Conservation (phyloP, 768 basidiomycete genomes). For the Trametes coccinea region DNA sequence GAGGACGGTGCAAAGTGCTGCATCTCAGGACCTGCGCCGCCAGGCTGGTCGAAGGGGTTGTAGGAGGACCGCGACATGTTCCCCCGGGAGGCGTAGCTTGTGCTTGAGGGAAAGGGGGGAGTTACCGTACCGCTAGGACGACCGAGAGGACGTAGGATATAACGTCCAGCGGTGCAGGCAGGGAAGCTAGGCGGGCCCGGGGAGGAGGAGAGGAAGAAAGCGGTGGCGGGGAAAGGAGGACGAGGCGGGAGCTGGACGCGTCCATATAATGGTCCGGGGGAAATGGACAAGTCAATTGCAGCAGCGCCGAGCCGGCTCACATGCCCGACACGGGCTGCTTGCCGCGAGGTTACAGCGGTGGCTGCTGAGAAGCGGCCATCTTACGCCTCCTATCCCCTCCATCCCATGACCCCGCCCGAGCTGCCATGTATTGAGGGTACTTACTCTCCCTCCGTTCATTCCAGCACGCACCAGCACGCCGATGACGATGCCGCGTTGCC, state of each 20-base stretch:
- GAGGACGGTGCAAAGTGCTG: not conserved
- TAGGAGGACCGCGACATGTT: slow-evolving; percentile 13
- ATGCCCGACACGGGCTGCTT: slow-evolving; percentile 30
- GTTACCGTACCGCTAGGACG: not conserved
- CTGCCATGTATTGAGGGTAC: too few species aligned
- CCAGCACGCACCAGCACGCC: not conserved
- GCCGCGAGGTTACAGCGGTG: not conserved
- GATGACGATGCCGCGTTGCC: not conserved
- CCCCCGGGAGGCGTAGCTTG: not conserved
- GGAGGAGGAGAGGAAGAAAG: slow-evolving; percentile 7
- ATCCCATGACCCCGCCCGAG: slow-evolving; percentile 12
- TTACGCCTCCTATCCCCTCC: not conserved
- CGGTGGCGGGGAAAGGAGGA: slow-evolving; percentile 1
- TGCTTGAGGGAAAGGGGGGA: not conserved
- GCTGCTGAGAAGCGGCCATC: slow-evolving; percentile 3
- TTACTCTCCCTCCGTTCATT: too few species aligned
- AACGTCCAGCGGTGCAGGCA: not conserved
- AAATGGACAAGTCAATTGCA: slow-evolving; percentile 45
- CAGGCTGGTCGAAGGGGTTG: slow-evolving; percentile 16
- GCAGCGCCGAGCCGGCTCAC: slow-evolving; percentile 72
- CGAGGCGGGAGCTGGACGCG: slow-evolving; percentile 36
- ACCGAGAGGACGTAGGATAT: not conserved
- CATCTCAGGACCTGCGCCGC: not conserved
- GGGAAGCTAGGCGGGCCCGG: slow-evolving; percentile 11
- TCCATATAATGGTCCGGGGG: slow-evolving; percentile 54